Evolutionary conservation across 192 early-diverging fungal species (phyloP), one percentile per base, ranked within the genome.

Genomic region (Gamsiella multidivaricata): DNA sequence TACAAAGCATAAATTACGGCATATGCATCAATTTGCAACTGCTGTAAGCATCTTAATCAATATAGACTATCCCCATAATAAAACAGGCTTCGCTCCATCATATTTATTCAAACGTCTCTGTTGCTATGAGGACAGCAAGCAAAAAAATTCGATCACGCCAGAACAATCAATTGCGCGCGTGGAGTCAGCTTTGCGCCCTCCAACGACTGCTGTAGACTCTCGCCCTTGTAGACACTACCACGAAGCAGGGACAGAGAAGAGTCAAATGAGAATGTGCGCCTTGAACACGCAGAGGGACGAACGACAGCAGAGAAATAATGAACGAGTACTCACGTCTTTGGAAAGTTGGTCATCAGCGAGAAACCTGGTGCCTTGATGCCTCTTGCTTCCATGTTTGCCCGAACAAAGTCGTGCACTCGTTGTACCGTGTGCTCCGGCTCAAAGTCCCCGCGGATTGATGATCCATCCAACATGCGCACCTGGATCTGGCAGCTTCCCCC

Each of bases 401-500:
- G 54, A n/a, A 75, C 72, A 61, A 75, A 75, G 41, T 75, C 64
- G 2, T 45, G 58, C 7, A 75, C 72, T 11, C 45, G 20, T 51
- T 75, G 46, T 9, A 75, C 23, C 4, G 55, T 75, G 9, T 75
- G 72, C 29, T 58, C 56, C 1, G 72, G 72, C 25, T 57, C 72
- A 49, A 75, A 75, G 14, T 75, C 72, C 15, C 72, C 72, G 5
- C 72, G 55, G 34, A 75, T 66, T 5, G 72, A 66, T 0, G 72
- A 37, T 22, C 72, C 72, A 41, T 75, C 72, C 28, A 61, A 32
- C 42, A 75, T 54, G 25, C 72, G 62, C 10, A 75, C 51, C 42
- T 75, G 72, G 32, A 75, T 75, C 58, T 75, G 72, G 20, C 72
- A 75, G 25, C 49, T 65, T 20, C 72, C 72, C 37, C 72, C 72